Base-by-base conservation (phyloP, 306 rosid species). In the Citrullus amarus region DNA sequence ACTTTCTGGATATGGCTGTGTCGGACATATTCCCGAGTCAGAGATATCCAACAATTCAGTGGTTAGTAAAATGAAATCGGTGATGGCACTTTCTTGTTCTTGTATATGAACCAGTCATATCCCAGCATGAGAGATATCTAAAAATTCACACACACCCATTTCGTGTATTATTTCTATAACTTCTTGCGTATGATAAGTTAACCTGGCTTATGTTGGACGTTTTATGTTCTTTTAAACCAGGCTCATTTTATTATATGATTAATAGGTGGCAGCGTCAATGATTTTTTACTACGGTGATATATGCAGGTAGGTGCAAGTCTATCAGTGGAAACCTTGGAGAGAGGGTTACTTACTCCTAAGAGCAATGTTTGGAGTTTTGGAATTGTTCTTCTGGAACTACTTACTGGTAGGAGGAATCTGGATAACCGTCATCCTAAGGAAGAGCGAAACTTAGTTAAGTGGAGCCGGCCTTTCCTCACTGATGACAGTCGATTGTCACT, bases 301-400 rank as follows among this genome's bases (percentile, higher is more conserved):
- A 32, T 86, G 50, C 89, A 95, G 99, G 96, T 92, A 41, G 96
- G 89, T 74, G 99, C 92, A 81, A 95, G 93, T 86, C 88, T 96
- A 43, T 91, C 99, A 17, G 84, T 91, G 83, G 99, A 96, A 89
- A 96, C 99, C 38, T 73, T 96, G 75, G 99, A 96, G 86, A 93
- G 86, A 86, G 94, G 99, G 83, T 77, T 91, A 92, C 93, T 96
- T 54, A 96, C 99, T 25, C 99, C 99, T 4, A 96, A 96, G 86
- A 96, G 99, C 88, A 96, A 96, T 3, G 99, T 92, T 16, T 96
- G 98, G 98, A 88, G 99, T 82, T 96, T 96, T 0, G 99, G 99
- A 9, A 84, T 91, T 53, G 86, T 96, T 75, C 99, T 96, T 87
- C 88, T 96, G 48, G 99, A 96, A 78, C 81, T 96, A 68, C 99